These are phyloP conservation scores for Auricularia heimuer DNA, from an alignment of 768 basidiomycete species.

Conservation along the genomic window DNA sequence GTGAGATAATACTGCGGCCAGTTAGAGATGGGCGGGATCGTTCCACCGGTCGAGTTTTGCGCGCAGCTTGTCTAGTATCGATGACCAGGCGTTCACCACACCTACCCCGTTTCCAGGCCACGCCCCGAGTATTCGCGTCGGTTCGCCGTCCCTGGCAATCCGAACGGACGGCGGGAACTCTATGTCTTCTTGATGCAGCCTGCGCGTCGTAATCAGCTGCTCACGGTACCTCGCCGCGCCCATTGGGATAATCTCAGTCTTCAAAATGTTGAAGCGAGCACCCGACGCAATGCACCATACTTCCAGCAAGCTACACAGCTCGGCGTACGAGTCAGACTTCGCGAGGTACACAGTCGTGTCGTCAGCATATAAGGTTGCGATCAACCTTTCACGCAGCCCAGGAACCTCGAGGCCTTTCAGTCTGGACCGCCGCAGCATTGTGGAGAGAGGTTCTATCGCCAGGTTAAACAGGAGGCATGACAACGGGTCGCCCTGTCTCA, in stretches of 20 bases:
- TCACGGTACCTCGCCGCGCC: not conserved
- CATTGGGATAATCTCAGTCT: not conserved
- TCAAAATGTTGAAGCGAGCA: not conserved
- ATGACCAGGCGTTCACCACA: not conserved
- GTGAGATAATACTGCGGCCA: not conserved
- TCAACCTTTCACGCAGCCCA: not conserved
- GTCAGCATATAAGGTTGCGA: not conserved
- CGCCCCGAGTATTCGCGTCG: constrained; percentile 5
- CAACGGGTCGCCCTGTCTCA: constrained; percentile 8
- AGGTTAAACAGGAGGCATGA: constrained; percentile 13
- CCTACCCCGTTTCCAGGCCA: not conserved
- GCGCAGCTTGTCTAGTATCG: constrained; percentile 4
- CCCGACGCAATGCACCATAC: not conserved
- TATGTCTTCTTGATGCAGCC: not conserved
- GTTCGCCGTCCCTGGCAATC: constrained; percentile 8
- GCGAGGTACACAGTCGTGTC: not conserved
- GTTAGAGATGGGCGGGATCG: not conserved
- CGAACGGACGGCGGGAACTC: not conserved
- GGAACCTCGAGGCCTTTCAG: not conserved
- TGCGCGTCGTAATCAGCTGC: not conserved
- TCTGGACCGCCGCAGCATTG: not conserved
- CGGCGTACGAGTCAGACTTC: not conserved
- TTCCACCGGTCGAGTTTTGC: not conserved
- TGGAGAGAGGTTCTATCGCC: constrained; percentile 10
- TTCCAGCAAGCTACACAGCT: not conserved